A percentile compares a stretch with the other conserved stretches of the same genome.
Evolutionary conservation across 768 basidiomycete genomes (phyloP).

Genomic region (Pholiota molesta): DNA sequence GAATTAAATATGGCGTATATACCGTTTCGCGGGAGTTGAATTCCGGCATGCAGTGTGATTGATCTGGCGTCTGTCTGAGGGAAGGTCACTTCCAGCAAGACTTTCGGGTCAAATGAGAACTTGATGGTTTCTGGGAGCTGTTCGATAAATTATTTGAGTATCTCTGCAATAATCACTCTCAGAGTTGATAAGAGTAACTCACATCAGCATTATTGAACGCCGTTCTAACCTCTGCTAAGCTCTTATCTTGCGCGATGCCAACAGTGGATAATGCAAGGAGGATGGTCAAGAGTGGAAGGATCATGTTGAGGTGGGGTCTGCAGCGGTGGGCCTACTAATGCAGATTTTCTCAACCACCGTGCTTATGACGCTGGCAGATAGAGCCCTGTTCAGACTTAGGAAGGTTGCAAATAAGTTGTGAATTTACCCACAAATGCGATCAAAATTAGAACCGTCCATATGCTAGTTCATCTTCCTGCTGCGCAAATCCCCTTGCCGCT

Average conservation of each 20-base stretch:
- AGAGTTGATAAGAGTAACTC: background rate
- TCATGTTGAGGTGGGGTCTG: background rate
- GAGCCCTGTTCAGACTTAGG: background rate
- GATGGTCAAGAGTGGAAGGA: background rate
- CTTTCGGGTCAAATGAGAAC: slow-evolving; percentile 36
- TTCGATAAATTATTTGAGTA: background rate
- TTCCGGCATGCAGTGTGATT: slow-evolving; percentile 37
- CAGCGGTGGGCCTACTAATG: background rate
- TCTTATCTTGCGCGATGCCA: slow-evolving; percentile 32
- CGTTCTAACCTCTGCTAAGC: slow-evolving; percentile 26
- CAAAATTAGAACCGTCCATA: background rate
- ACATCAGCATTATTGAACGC: slow-evolving; percentile 35
- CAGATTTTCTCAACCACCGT: background rate
- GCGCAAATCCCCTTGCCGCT: background rate
- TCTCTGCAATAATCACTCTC: background rate
- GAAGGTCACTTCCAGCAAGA: slow-evolving; percentile 38
- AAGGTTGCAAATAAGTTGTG: background rate
- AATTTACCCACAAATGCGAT: background rate
- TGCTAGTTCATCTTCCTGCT: background rate
- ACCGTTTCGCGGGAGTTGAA: slow-evolving; percentile 38
- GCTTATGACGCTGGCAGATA: background rate
- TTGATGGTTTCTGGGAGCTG: slow-evolving; percentile 36
- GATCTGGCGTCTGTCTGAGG: slow-evolving; percentile 29
- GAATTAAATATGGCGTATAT: background rate
- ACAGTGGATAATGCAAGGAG: background rate